Conservation (phyloP, 768 basidiomycete species). For the Serpula lacrymans region DNA sequence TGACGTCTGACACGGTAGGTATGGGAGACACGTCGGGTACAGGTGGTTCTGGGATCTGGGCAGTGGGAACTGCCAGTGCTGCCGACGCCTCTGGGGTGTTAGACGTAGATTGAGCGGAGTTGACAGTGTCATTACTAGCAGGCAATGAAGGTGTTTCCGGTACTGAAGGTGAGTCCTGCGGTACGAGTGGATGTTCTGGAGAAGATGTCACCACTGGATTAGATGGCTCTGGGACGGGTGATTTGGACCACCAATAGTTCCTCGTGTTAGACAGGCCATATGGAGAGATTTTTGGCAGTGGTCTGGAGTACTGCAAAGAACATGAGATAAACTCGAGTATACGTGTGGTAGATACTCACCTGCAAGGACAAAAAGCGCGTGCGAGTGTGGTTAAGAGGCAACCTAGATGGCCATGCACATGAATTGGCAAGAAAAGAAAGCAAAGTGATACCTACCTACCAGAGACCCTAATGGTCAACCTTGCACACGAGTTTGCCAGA, state of each 20-base stretch:
- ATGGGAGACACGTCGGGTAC: conserved; percentile 8
- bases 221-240: conserved; percentile 5
- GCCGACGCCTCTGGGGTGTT: conserved; percentile 1
- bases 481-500: conserved; percentile 16
- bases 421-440: too few species aligned
- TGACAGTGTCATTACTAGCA: neutral
- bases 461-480: conserved; percentile 19
- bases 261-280: conserved; percentile 14
- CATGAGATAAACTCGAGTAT: conserved; percentile 2
- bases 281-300: conserved; percentile 4
- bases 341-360: conserved; percentile 11
- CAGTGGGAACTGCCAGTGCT: conserved; percentile 7
- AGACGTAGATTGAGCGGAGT: neutral
- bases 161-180: neutral
- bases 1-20: conserved; percentile 22
- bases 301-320: conserved; percentile 7
- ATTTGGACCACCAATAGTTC: conserved; percentile 31
- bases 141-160: conserved; percentile 1
- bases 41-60: conserved; percentile 2
- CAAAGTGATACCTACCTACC: too few species aligned
- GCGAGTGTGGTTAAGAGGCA: too few species aligned
- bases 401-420: too few species aligned
- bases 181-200: neutral
- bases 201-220: neutral
- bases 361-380: conserved; percentile 12